Percentiles rank a stretch among this genome's conserved stretches.
Evolutionary conservation across 306 rosid genomes (phyloP).

Genomic region (Rosa chinensis): DNA sequence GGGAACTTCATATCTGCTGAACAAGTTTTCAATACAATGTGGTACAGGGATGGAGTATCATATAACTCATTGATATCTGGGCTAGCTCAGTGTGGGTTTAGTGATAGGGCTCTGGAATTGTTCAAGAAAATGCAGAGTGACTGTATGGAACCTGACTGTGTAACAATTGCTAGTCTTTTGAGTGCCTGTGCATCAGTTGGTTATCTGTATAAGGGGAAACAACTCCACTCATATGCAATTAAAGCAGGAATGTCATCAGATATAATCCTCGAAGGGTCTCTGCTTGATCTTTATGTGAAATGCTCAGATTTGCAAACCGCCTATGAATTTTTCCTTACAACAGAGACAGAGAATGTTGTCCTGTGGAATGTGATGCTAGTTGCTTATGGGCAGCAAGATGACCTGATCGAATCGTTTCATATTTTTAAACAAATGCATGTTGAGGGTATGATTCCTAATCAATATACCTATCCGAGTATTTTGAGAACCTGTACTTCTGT

Average conservation of each 20-base stretch:
- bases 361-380: slow-evolving; percentile 90
- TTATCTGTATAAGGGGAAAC: slow-evolving; percentile 58
- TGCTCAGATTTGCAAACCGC: slow-evolving; percentile 72
- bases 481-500: slow-evolving; percentile 76
- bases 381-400: slow-evolving; percentile 68
- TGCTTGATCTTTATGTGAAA: slow-evolving; percentile 88
- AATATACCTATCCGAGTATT: slow-evolving; percentile 85
- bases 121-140: slow-evolving; percentile 66
- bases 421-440: slow-evolving; percentile 74
- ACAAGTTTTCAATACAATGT: slow-evolving; percentile 57
- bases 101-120: slow-evolving; percentile 58
- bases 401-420: slow-evolving; percentile 55
- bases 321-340: slow-evolving; percentile 61
- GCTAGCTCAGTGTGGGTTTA: slow-evolving; percentile 66
- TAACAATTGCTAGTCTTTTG: slow-evolving; percentile 81
- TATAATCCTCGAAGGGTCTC: slow-evolving; percentile 75
- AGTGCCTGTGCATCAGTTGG: slow-evolving; percentile 72
- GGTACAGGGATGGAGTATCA: slow-evolving; percentile 65
- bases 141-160: slow-evolving; percentile 67
- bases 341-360: slow-evolving; percentile 74
- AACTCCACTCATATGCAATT: slow-evolving; percentile 72
- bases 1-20: slow-evolving; percentile 63
- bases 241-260: slow-evolving; percentile 82
- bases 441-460: slow-evolving; percentile 76
- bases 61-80: slow-evolving; percentile 89